A percentile compares a stretch with the other conserved stretches of the same genome.
phyloP scores from a whole-genome alignment of 179 eudicot species.

The Beta macrorhiza region DNA sequence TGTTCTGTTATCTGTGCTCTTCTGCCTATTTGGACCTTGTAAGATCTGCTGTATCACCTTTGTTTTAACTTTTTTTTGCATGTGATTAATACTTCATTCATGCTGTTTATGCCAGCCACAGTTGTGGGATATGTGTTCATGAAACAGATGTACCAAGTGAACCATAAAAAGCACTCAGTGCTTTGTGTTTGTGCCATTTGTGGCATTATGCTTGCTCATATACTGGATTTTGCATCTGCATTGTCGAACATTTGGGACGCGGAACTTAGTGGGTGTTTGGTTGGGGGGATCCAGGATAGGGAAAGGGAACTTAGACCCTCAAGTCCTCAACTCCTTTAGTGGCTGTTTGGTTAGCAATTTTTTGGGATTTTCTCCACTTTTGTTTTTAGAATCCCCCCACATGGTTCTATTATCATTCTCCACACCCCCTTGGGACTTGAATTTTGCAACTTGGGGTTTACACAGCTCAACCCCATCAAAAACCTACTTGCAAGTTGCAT shows the following conservation, averaged over 20 bases:
- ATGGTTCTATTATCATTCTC: no score
- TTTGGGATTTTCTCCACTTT: no score
- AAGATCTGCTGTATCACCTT: constrained; percentile 39
- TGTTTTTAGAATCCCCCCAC: no score
- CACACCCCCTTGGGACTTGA: no score
- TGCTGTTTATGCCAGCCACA: background rate
- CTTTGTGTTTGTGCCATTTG: background rate
- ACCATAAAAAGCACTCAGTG: background rate
- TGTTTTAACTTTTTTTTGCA: background rate
- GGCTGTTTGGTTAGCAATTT: no score
- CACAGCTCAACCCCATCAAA: no score
- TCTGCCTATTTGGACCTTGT: constrained; percentile 87
- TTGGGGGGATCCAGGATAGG: no score
- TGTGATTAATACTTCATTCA: background rate
- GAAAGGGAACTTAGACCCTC: no score
- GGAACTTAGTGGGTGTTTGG: background rate
- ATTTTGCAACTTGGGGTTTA: no score
- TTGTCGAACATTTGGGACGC: background rate
- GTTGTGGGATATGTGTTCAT: background rate
- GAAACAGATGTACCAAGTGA: background rate
- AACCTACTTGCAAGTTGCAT: no score
- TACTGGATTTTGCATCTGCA: background rate
- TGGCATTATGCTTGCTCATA: background rate
- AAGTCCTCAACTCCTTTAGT: no score
- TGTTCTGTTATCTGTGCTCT: constrained; percentile 82